phyloP scores from a whole-genome alignment of 257 asterid genomes.

The Solanum sejunctum region DNA sequence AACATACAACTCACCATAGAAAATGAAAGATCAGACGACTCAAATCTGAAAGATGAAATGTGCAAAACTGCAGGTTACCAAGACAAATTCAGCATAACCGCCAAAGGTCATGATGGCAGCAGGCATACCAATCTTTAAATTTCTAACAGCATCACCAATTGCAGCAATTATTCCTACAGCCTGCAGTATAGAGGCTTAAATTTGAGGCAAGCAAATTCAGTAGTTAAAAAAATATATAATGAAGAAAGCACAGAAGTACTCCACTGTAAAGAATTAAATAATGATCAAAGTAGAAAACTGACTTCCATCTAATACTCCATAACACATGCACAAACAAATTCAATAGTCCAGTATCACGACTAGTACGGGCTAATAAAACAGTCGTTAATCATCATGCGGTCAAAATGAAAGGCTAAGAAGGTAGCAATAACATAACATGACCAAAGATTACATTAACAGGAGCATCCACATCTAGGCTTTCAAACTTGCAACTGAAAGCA shows the following conservation, averaged over 20 bases:
- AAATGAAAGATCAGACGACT: not conserved
- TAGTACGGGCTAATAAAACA: not conserved
- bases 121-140: conserved; percentile 76
- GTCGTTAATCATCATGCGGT: not conserved
- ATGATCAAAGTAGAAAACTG: not conserved
- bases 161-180: conserved; percentile 96
- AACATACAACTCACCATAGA: not conserved
- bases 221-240: not conserved
- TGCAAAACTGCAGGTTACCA: conserved; percentile 22
- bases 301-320: not conserved
- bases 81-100: conserved; percentile 73
- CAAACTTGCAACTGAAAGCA: not conserved
- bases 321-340: not conserved
- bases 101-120: conserved; percentile 95
- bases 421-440: not conserved
- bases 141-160: conserved; percentile 71
- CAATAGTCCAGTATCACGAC: not conserved
- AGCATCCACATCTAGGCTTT: not conserved
- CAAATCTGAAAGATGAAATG: not conserved
- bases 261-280: not conserved
- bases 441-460: not conserved
- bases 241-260: not conserved
- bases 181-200: conserved; percentile 24
- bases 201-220: not conserved
- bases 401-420: not conserved